These are phyloP conservation scores for Cytospora piceae DNA, from an alignment of 2,329 filamentous ascomycete species.

Conservation along the genomic window DNA sequence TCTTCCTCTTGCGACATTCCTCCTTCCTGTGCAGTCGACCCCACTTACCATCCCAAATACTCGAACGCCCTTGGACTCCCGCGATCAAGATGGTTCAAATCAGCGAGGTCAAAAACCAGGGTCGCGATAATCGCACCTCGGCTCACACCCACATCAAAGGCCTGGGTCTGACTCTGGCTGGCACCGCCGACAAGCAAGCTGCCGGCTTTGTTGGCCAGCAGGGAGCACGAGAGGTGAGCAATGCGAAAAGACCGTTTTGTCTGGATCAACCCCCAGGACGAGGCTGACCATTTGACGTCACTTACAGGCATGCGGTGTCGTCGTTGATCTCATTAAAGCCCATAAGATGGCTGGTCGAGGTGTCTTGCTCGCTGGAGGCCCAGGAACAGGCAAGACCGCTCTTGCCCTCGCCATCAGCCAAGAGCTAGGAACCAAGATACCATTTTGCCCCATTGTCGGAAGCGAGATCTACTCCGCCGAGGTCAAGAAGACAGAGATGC, in stretches of 20 bases:
- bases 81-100: constrained; percentile 76
- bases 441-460: constrained; percentile 96
- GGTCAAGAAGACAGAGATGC: constrained; percentile 98
- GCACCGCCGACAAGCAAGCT: constrained; percentile 77
- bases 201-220: constrained; percentile 90
- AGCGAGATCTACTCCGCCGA: constrained; percentile 98
- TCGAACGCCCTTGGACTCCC: constrained; percentile 28
- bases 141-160: constrained; percentile 98
- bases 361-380: constrained; percentile 89
- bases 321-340: constrained; percentile 92
- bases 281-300: constrained; percentile 17
- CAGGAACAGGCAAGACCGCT: constrained; percentile 96
- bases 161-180: constrained; percentile 83
- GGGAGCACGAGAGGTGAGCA: constrained; percentile 79
- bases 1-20: background rate
- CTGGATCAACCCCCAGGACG: background rate
- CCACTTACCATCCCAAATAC: background rate
- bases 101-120: constrained; percentile 92
- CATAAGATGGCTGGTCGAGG: constrained; percentile 98
- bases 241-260: constrained; percentile 9
- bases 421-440: constrained; percentile 96
- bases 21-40: background rate
- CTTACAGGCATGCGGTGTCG: constrained; percentile 84
- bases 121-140: constrained; percentile 93
- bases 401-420: constrained; percentile 94